phyloP scores from a whole-genome alignment of 305 asterid genomes.

The Lippia alba region DNA sequence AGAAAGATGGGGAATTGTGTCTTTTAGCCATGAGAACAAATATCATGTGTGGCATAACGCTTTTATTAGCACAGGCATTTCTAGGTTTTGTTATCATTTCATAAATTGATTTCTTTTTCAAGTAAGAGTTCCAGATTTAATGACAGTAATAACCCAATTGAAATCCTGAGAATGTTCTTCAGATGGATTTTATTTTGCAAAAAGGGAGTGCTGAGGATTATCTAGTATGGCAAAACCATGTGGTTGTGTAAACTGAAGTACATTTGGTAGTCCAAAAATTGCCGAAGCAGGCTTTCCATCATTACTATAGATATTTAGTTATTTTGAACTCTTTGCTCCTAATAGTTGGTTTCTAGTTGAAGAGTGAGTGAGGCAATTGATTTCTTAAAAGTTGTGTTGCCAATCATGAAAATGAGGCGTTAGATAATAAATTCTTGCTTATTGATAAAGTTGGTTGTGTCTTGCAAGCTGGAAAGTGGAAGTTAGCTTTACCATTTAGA shows the following conservation, averaged over 20 bases:
- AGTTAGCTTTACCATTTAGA: conserved; percentile 28
- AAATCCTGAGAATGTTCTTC: not conserved
- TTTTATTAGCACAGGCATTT: not conserved
- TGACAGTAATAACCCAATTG: conserved; percentile 8
- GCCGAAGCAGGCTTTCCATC: too few species aligned
- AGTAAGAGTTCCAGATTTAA: not conserved
- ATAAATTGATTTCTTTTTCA: conserved; percentile 4
- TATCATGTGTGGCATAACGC: not conserved
- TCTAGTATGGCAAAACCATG: not conserved
- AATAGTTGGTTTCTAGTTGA: conserved; percentile 21
- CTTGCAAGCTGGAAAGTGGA: conserved; percentile 27
- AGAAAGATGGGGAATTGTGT: not conserved
- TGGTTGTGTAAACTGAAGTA: not conserved
- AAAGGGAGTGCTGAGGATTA: conserved; percentile 2
- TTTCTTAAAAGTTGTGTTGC: conserved; percentile 20
- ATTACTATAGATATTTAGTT: conserved; percentile 21
- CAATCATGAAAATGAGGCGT: conserved; percentile 14
- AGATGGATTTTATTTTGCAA: conserved; percentile 1
- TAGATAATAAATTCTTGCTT: conserved; percentile 24
- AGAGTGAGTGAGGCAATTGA: conserved; percentile 11
- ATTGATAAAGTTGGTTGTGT: conserved; percentile 28
- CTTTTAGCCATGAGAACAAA: not conserved
- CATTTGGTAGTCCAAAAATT: too few species aligned
- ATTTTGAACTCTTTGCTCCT: not conserved
- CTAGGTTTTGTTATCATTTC: not conserved